Conservation (phyloP, 257 asterid genomes). For the Solanum gandarillasii region DNA sequence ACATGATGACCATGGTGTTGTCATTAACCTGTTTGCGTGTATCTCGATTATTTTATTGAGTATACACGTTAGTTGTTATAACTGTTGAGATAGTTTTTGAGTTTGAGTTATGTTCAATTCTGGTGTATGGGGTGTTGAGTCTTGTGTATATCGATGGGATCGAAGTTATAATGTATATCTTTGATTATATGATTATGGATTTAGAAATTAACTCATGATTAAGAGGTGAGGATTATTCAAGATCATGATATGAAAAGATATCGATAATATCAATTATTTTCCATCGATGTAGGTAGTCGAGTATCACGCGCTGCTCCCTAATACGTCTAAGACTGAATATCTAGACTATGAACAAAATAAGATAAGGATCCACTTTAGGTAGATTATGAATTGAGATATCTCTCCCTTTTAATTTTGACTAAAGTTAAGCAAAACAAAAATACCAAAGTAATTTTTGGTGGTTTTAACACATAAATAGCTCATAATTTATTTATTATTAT, state of each 20-base stretch:
- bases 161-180: neutral
- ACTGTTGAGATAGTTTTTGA: neutral
- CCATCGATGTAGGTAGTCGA: neutral
- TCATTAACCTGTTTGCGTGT: rapidly evolving
- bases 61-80: neutral
- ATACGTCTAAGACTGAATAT: neutral
- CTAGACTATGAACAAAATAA: neutral
- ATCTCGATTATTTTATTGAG: neutral
- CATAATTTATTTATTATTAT: neutral
- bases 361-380: neutral
- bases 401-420: neutral
- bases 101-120: neutral
- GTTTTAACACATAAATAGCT: neutral
- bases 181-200: neutral
- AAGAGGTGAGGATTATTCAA: neutral
- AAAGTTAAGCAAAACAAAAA: neutral
- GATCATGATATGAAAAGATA: neutral
- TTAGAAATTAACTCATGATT: neutral
- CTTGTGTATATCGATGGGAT: neutral
- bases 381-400: neutral
- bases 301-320: neutral
- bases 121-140: neutral
- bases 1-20: neutral
- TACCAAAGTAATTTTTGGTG: neutral
- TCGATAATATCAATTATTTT: neutral